These are phyloP conservation scores for Acer campestre DNA, from an alignment of 345 rosid genomes.

Conservation along the genomic window DNA sequence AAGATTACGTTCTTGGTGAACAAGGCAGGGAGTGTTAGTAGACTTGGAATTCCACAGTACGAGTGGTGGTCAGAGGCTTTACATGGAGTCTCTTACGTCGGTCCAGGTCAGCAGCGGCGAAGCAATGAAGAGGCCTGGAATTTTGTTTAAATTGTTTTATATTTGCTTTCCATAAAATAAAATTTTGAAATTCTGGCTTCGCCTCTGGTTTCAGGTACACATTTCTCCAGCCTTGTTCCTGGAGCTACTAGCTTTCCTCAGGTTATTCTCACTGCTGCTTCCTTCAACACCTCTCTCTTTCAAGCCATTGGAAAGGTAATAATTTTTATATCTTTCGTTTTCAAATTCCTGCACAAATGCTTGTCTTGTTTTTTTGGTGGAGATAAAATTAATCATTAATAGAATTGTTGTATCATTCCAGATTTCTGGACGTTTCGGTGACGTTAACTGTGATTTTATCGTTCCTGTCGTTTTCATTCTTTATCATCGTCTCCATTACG, in stretches of 20 bases:
- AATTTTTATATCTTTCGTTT: no score
- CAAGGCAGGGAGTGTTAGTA: conserved; percentile 53
- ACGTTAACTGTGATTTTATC: not conserved
- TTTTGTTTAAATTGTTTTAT: no score
- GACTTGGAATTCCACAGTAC: conserved; percentile 82
- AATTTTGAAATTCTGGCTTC: no score
- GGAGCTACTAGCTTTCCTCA: conserved; percentile 97
- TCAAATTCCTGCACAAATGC: no score
- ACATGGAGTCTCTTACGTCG: conserved; percentile 88
- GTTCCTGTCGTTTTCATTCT: not conserved
- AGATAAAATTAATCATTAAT: no score
- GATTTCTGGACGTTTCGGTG: no score
- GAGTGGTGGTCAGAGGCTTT: conserved; percentile 99
- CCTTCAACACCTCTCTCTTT: conserved; percentile 82
- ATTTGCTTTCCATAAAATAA: no score
- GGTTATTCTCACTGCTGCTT: conserved; percentile 89
- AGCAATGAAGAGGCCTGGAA: no score
- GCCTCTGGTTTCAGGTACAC: conserved; percentile 61
- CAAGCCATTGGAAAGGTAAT: conserved; percentile 87
- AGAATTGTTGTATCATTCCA: no score
- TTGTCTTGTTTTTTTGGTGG: no score
- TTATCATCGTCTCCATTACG: not conserved
- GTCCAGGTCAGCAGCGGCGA: conserved; percentile 28
- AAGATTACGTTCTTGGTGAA: conserved; percentile 61
- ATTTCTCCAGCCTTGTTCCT: conserved; percentile 59